Evolutionary conservation across 768 basidiomycete species (phyloP), one percentile per base, ranked within the genome.

Genomic region (Suillus brevipes): DNA sequence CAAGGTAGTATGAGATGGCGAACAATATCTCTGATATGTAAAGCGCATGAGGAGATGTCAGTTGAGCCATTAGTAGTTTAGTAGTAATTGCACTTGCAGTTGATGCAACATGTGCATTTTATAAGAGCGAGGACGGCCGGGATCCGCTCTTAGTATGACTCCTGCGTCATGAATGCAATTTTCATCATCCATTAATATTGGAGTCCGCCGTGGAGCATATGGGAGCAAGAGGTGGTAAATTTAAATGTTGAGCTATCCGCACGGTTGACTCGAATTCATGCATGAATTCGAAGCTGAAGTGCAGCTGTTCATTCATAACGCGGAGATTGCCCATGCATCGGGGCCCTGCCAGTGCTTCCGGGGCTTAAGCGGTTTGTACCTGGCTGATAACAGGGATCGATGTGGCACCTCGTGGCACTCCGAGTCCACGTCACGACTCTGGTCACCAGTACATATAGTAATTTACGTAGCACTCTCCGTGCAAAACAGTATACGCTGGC

Each of bases 21-120:
- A 60, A 38, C 14, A 65, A 53, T 47, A 70, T 70, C 43, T 70
- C 66, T 1, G 66, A 70, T 6, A 70, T 68, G 53, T 55, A 65
- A 34, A 70, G 50, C 34, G 65, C 36, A 13, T 40, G 66, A 43
- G 53, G 31, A 55, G 53, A 36, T n/a, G 31, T 25, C 8, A 28
- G 34, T 13, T 55, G 53, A n/a, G 31, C 53, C 53, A 55, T 36
- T 8, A 36, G 8, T 36, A 31, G 34, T 42, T 42, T 42, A 16
- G 14, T 42, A 16, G 40, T 14, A 20, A 28, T 31, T 55, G 12
- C 12, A 36, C 20, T 55, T 55, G 53, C 6, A 34, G 12, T 55
- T 12, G 31, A 36, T 20, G 20, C 16, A 53, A n/a, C 20, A 36
- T 34, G 7, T 34, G 12, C 53, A 55, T 55, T 12, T 55, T 55